Evolutionary conservation across 768 basidiomycete species (phyloP).

Genomic region (Cubamyces lactineus): DNA sequence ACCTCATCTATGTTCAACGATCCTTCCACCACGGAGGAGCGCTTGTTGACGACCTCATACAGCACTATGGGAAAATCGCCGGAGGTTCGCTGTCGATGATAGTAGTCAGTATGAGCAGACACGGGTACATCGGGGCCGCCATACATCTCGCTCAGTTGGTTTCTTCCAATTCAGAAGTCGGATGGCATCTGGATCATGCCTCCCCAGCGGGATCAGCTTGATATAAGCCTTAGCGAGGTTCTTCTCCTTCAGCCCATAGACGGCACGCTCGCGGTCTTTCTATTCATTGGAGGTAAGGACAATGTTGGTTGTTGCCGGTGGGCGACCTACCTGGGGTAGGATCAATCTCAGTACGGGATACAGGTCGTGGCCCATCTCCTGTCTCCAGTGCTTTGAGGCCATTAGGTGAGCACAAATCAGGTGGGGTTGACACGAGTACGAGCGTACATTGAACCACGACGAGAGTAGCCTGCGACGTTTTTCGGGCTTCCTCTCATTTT

Average conservation of each 20-base stretch:
- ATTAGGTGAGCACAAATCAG: background rate
- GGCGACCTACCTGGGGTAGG: constrained; percentile 69
- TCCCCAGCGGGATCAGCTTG: constrained; percentile 82
- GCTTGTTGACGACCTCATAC: constrained; percentile 83
- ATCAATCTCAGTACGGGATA: constrained; percentile 90
- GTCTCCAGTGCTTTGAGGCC: constrained; percentile 74
- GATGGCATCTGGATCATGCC: constrained; percentile 78
- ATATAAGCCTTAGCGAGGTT: constrained; percentile 93
- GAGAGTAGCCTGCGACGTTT: constrained; percentile 69
- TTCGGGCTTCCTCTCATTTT: constrained; percentile 73
- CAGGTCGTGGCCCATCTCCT: constrained; percentile 82
- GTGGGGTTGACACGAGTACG: too few species aligned
- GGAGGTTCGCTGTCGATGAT: constrained; percentile 55
- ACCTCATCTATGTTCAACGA: constrained; percentile 80
- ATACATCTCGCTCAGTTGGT: constrained; percentile 68
- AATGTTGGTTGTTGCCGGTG: background rate
- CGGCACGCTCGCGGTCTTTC: constrained; percentile 92
- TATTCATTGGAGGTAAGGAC: constrained; percentile 37
- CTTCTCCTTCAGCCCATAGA: constrained; percentile 95
- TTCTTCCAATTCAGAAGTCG: constrained; percentile 90
- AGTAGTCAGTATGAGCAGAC: background rate
- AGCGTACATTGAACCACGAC: constrained; percentile 76
- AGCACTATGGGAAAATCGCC: constrained; percentile 90
- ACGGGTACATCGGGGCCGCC: constrained; percentile 29
- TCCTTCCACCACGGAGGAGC: constrained; percentile 78